Evolutionary conservation across 2,329 filamentous ascomycete species (phyloP).

Genomic region (Emmonsia crescens): DNA sequence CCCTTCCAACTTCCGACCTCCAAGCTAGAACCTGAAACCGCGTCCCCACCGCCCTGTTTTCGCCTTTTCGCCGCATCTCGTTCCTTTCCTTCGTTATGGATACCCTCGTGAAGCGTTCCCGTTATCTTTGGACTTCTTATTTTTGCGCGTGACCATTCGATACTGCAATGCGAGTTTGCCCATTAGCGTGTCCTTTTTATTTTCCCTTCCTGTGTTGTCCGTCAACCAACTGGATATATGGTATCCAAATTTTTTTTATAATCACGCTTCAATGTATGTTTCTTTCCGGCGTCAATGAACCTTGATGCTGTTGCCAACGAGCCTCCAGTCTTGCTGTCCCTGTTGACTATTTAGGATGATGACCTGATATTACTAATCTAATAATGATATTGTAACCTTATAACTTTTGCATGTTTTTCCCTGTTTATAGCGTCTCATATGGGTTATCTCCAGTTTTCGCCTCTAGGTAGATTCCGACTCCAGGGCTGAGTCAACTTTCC

Average conservation of each 20-base stretch:
- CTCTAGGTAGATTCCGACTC: too few relatives aligned
- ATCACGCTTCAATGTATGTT: neutral
- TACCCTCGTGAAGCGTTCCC: constrained; percentile 1
- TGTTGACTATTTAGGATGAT: neutral
- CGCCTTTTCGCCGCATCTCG: neutral
- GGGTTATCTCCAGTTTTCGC: too few relatives aligned
- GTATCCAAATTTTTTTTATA: neutral
- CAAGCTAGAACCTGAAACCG: constrained; percentile 17
- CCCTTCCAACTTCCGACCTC: constrained; percentile 6
- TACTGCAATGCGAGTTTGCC: neutral
- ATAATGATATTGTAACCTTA: neutral
- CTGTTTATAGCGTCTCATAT: too few relatives aligned
- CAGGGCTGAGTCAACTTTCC: neutral
- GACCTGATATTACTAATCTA: neutral
- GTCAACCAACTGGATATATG: neutral
- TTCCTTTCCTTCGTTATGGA: neutral
- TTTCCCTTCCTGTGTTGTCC: neutral
- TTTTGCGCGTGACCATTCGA: neutral
- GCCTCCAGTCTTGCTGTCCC: neutral
- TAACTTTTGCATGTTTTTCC: neutral
- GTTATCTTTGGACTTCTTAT: neutral
- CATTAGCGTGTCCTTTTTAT: neutral
- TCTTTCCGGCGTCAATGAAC: neutral
- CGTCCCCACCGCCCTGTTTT: neutral
- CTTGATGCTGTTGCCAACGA: neutral